These are phyloP conservation scores for Neurospora tetraspora DNA, from an alignment of 495 filamentous ascomycete genomes.

Conservation along the genomic window DNA sequence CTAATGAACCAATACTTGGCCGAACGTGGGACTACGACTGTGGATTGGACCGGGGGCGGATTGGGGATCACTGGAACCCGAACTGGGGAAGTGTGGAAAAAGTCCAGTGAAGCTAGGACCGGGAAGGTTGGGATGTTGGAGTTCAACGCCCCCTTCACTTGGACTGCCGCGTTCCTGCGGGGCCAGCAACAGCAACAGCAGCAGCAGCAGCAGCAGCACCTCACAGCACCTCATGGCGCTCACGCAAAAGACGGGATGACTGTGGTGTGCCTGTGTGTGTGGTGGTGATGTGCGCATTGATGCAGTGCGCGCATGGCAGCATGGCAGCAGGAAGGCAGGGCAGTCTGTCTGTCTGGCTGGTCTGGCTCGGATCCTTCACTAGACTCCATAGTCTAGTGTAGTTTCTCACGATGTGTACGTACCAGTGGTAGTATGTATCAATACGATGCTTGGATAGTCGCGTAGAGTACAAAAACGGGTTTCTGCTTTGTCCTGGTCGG, in stretches of 20 bases:
- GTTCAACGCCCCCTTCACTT: neutral
- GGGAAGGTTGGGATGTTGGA: neutral
- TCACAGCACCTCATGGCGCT: neutral
- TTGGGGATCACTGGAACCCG: neutral
- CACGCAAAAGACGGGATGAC: neutral
- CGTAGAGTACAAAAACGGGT: slow-evolving; percentile 3
- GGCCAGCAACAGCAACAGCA: neutral
- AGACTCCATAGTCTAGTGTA: neutral
- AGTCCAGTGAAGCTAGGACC: neutral
- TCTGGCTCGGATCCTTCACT: neutral
- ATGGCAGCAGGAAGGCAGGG: neutral
- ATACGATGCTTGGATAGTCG: neutral
- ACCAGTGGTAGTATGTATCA: neutral
- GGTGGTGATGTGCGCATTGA: neutral
- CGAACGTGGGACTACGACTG: neutral
- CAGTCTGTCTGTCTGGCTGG: neutral
- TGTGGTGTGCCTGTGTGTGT: neutral
- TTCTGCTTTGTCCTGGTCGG: neutral
- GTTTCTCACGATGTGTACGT: neutral
- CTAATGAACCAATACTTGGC: neutral
- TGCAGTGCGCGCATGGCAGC: neutral
- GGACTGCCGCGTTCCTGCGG: neutral
- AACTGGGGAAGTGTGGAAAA: neutral
- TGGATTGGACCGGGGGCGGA: neutral
- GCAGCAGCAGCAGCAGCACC: neutral